Percentiles rank a stretch among this genome's conserved stretches.
phyloP scores from a whole-genome alignment of 1,284 basidiomycete species.

The Irpex sp. region DNA sequence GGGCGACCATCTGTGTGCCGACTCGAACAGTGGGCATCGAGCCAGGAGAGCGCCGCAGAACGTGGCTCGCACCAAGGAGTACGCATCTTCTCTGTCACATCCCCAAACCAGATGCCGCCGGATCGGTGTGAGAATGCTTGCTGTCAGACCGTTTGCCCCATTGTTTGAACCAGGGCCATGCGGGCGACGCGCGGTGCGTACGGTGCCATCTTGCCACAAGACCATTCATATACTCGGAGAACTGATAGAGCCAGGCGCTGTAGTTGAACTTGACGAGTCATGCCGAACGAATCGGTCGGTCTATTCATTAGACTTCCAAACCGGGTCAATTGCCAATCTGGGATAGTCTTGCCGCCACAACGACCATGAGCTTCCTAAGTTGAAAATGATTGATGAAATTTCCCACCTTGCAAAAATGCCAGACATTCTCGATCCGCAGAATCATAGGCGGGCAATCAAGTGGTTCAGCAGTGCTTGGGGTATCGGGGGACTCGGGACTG shows the following conservation, averaged over 20 bases:
- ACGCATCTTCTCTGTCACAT: neutral
- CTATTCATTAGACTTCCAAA: neutral
- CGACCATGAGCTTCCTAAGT: neutral
- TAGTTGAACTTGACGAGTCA: neutral
- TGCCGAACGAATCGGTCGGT: neutral
- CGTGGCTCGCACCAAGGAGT: neutral
- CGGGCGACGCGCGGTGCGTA: neutral
- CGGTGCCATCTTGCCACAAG: too few species aligned
- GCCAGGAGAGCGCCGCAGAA: neutral
- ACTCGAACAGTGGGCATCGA: neutral
- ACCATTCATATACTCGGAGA: neutral
- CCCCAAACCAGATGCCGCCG: neutral
- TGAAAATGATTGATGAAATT: neutral
- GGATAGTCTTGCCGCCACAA: slow-evolving; percentile 8
- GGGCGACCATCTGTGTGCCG: neutral
- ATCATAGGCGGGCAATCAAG: neutral
- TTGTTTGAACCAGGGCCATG: neutral
- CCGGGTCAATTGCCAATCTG: slow-evolving; percentile 5
- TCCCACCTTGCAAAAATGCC: neutral
- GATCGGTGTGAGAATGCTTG: neutral
- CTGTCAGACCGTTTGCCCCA: too few species aligned
- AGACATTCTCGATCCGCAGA: neutral
- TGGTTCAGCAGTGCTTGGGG: neutral
- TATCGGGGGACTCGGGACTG: neutral
- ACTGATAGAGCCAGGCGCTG: neutral